Conservation (phyloP, 2,329 filamentous ascomycete species). For the Chaetomium olivaceum region DNA sequence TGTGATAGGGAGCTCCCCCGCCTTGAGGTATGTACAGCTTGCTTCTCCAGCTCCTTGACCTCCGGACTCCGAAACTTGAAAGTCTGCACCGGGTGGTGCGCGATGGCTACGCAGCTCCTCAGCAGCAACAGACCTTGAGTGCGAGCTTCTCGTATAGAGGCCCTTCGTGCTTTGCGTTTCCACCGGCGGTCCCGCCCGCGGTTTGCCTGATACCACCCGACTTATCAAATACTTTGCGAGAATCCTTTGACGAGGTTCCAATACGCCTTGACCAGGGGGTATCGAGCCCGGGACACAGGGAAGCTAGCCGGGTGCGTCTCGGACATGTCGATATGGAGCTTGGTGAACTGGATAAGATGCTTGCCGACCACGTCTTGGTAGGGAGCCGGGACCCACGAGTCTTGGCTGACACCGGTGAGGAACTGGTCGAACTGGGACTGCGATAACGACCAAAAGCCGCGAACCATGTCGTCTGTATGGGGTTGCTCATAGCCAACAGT, state of each 20-base stretch:
- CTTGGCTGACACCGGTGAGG: conserved; percentile 61
- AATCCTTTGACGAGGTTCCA: conserved; percentile 80
- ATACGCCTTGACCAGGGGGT: conserved; percentile 73
- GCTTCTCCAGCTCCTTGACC: conserved; percentile 72
- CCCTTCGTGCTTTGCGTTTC: conserved; percentile 56
- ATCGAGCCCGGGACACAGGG: conserved; percentile 77
- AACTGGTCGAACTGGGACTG: conserved; percentile 78
- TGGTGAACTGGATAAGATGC: conserved; percentile 86
- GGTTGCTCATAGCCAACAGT: conserved; percentile 83
- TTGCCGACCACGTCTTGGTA: conserved; percentile 71
- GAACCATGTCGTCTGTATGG: conserved; percentile 72
- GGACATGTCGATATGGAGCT: conserved; percentile 87
- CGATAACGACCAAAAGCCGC: conserved; percentile 77
- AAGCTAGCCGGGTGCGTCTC: conserved; percentile 79
- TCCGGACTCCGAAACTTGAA: conserved; percentile 80
- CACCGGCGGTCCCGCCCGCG: conserved; percentile 39
- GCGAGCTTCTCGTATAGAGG: conserved; percentile 76
- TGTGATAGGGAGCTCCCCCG: conserved; percentile 71
- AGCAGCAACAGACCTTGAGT: conserved; percentile 78
- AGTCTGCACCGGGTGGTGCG: conserved; percentile 75
- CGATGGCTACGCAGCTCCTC: conserved; percentile 80
- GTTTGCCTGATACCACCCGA: conserved; percentile 57
- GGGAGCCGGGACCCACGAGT: conserved; percentile 53
- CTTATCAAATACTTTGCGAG: conserved; percentile 69
- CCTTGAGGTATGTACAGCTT: conserved; percentile 69